A percentile compares a stretch with the other conserved stretches of the same genome.
Conservation (phyloP, 169 alveolate genomes). For the Plasmodium coatneyi region DNA sequence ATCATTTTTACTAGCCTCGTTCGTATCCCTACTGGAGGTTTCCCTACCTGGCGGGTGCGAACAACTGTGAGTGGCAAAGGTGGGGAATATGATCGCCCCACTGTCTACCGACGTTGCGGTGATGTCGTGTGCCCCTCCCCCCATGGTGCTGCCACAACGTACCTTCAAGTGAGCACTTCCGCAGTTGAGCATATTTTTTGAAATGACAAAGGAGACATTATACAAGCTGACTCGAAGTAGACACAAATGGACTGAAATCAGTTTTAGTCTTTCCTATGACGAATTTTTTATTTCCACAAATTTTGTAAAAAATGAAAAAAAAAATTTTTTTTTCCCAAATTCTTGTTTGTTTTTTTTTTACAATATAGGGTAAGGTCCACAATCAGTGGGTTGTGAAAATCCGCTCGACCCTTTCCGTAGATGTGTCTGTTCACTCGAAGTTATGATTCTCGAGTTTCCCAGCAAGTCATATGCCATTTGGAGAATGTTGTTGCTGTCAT, state of each 20-base stretch:
- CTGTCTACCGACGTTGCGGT: background rate
- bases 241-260: background rate
- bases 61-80: background rate
- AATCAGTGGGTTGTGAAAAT: too few relatives aligned
- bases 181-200: background rate
- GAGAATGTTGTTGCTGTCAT: too few relatives aligned
- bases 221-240: background rate
- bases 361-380: too few relatives aligned
- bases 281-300: background rate
- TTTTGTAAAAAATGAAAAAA: background rate
- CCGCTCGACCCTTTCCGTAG: too few relatives aligned
- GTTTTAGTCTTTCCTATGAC: conserved; percentile 9
- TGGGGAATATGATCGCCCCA: background rate
- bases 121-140: background rate
- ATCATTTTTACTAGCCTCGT: background rate
- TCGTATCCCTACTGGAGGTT: background rate
- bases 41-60: background rate
- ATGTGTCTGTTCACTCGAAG: too few relatives aligned
- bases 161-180: conserved; percentile 1
- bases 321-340: background rate
- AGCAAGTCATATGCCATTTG: too few relatives aligned
- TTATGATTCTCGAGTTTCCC: too few relatives aligned
- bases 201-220: background rate
- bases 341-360: conserved; percentile 1
- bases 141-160: background rate